Base-by-base conservation (phyloP, 768 basidiomycete species). In the Panus rudis region DNA sequence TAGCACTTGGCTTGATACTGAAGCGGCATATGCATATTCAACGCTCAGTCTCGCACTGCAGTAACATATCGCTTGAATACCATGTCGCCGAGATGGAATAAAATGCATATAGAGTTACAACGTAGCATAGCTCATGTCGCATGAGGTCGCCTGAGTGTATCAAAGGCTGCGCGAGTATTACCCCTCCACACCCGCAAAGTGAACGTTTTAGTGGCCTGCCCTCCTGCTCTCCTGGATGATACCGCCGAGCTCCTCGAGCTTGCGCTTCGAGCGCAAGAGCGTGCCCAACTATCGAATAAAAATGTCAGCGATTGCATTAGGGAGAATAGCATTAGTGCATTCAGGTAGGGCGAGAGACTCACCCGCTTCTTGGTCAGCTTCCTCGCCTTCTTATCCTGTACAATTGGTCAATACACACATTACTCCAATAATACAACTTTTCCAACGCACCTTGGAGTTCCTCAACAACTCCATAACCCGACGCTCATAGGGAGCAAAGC, bases 321-420 rank as follows among this genome's bases (percentile, higher is more conserved):
- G n/a, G n/a, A n/a, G 32, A 22, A 28, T 26, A 34, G 51, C 46
- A 45, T 20, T 34, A 21, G 35, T 10, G 28, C 28, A 10, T 10
- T 10, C 10, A 10, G 28, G n/a, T 30, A 30, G 28, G n/a, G 28
- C 10, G 10, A 26, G 17, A 45, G n/a, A 79, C 84, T 56, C 60
- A 96, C 94, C 76, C 92, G 84, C 76, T 94, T 97, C 84, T 99
- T 99, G 57, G 92, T 93, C 76, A 98, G 74, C 75, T 98, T 98
- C 67, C 92, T 79, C 47, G 94, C 94, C 72, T 94, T 97, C 82
- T 99, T 99, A 68, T 99, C 94, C 92, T 92, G 59, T 34, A 45
- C 37, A 39, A 33, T 30, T 31, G 40, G 20, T 23, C 20, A 23
- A 35, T 20, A 22, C 27, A 24, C 4, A 27, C 32, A 27, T 43